Evolutionary conservation across 2,329 filamentous ascomycete species (phyloP), one percentile per base, ranked within the genome.

Genomic region (Ceratocystis smalleyi): DNA sequence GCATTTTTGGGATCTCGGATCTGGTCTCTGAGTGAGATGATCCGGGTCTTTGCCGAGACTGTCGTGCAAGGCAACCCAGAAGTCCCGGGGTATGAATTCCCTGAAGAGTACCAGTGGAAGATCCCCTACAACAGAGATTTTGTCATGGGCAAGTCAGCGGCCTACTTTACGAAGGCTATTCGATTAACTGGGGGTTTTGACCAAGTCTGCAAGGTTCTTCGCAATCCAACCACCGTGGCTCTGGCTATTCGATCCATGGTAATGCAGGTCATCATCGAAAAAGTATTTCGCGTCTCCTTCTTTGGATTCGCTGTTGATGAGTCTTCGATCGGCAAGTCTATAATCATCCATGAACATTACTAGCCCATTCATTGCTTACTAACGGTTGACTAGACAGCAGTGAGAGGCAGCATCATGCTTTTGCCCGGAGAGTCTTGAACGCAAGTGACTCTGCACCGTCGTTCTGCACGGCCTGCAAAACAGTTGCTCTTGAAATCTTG

Each of bases 81-180:
- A 2, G n/a, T 45, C 32, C 43, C 43, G 19, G 27, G 43, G 5
- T 51, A 63, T 30, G 35, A 43, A 1, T 30, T 27, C 7, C 65
- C 45, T 5, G n/a, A 43, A n/a, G 22, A 63, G 35, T 66, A 64
- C 32, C 43, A 35, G 24, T 17, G 57, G 6, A 3, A 17, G 1
- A 45, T 64, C 5, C 57, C 55, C 2, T 66, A 66, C n/a, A 32
- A 64, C 22, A 43, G 55, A 17, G 45, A 61, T 3, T 47, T 64
- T 22, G 35, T 64, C 10, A 45, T 64, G 2, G 65, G 65, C 1
- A 43, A 32, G 22, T 49, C 65, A 2, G 65, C 65, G 30, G 22
- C 45, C 6, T 66, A 64, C 45, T 66, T 66, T 40, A 45, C 63
- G 55, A 64, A 54, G 35, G 43, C 65, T 10, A 54, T 66, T 19